These are phyloP conservation scores for Entophlyctis luteolus DNA, from an alignment of 192 early-diverging fungal species.

Conservation along the genomic window DNA sequence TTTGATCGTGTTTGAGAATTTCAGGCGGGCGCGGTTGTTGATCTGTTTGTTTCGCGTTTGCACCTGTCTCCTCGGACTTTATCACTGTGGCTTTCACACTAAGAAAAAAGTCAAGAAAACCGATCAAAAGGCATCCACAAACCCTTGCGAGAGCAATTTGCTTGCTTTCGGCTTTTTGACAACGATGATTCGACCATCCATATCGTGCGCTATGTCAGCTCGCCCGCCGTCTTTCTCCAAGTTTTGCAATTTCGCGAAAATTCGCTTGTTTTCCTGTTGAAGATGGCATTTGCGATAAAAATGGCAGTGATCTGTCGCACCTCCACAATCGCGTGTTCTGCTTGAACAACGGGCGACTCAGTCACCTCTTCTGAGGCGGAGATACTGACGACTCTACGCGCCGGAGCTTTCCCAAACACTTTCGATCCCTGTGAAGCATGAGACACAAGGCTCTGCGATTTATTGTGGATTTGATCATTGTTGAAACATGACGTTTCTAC, in stretches of 20 bases:
- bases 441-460: neutral
- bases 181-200: conserved; percentile 33
- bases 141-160: conserved; percentile 26
- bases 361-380: neutral
- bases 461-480: neutral
- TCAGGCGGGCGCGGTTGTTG: too few relatives aligned
- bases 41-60: too few relatives aligned
- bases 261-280: conserved; percentile 25
- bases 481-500: too few relatives aligned
- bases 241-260: conserved; percentile 22
- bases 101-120: neutral
- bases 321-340: conserved; percentile 44
- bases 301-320: neutral
- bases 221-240: conserved; percentile 35
- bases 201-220: conserved; percentile 34
- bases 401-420: neutral
- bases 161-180: conserved; percentile 22
- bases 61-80: neutral
- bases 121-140: too few relatives aligned
- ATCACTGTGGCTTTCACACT: neutral
- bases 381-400: neutral
- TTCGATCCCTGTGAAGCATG: neutral
- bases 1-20: too few relatives aligned
- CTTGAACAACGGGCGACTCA: conserved; percentile 20
- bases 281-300: neutral